phyloP scores from a whole-genome alignment of 2,329 filamentous ascomycete genomes.

The Colletotrichum destructivum region DNA sequence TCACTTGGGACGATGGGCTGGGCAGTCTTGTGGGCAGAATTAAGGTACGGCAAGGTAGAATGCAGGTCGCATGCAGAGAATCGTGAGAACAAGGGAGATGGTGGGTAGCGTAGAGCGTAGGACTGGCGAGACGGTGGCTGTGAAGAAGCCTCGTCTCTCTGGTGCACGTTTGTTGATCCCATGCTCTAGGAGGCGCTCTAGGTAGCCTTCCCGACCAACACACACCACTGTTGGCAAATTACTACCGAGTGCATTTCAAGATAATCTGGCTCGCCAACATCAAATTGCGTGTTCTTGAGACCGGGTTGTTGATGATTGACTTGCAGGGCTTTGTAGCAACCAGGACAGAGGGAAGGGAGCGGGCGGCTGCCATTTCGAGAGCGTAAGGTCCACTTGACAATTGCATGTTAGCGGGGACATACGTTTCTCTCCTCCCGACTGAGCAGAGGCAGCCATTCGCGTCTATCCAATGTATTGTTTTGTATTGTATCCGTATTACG shows the following conservation, averaged over 20 bases:
- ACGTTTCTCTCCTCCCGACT: background rate
- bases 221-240: background rate
- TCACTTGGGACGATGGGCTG: conserved; percentile 2
- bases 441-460: conserved; percentile 20
- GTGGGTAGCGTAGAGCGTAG: background rate
- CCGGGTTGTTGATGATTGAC: conserved; percentile 22
- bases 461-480: background rate
- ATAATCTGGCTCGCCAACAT: conserved; percentile 6
- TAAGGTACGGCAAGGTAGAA: conserved; percentile 6
- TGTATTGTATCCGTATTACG: background rate
- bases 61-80: conserved; percentile 7
- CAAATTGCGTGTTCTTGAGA: conserved; percentile 29
- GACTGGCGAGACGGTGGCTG: conserved; percentile 14
- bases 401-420: background rate
- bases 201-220: background rate
- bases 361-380: conserved; percentile 1
- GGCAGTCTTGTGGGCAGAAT: conserved; percentile 20
- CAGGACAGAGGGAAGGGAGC: background rate
- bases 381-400: background rate
- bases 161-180: background rate
- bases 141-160: conserved; percentile 11
- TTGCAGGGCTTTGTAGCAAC: conserved; percentile 19
- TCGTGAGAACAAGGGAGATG: background rate
- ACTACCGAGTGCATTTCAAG: background rate
- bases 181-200: too few relatives aligned